These are phyloP conservation scores for Corymbia maculata DNA, from an alignment of 345 rosid genomes.

Conservation along the genomic window DNA sequence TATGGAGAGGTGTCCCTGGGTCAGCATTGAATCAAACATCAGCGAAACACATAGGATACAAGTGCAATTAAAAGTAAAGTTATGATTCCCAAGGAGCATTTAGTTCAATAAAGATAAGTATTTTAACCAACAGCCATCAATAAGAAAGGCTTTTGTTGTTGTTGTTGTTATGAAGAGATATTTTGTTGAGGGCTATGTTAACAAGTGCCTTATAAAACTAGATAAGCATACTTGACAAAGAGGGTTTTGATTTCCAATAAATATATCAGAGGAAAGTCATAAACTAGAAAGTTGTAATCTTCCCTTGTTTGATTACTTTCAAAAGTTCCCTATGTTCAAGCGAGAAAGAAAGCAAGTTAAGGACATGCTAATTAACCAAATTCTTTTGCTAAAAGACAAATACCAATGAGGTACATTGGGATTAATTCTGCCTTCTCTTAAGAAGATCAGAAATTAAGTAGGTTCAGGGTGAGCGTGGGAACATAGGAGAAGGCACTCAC, in stretches of 20 bases:
- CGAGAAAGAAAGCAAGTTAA: neutral
- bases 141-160: neutral
- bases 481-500: constrained; percentile 18
- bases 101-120: neutral
- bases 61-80: neutral
- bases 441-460: neutral
- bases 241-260: neutral
- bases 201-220: neutral
- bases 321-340: neutral
- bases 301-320: neutral
- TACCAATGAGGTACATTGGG: neutral
- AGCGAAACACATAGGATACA: neutral
- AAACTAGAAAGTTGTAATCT: neutral
- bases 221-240: neutral
- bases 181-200: neutral
- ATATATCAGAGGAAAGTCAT: neutral
- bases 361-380: neutral
- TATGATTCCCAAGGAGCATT: neutral
- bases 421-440: neutral
- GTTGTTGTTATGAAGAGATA: neutral
- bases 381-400: neutral
- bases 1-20: constrained; percentile 91
- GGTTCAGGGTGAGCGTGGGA: neutral
- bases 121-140: neutral
- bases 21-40: neutral